These are phyloP conservation scores for Sclerotiophoma versabilis DNA, from an alignment of 2,329 filamentous ascomycete genomes.

Conservation along the genomic window DNA sequence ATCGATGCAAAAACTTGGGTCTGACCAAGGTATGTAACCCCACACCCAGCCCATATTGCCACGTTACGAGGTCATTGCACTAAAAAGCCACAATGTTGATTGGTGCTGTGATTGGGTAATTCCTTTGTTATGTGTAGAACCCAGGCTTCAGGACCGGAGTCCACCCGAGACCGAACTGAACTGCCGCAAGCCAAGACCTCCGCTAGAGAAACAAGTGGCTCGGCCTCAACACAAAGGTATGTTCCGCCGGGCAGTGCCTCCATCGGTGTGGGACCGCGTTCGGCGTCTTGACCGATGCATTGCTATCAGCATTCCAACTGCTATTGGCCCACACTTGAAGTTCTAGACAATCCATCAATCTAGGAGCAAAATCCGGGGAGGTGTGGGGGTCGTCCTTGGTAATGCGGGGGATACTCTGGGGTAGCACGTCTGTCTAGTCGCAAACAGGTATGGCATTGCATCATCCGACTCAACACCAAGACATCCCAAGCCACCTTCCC, in stretches of 20 bases:
- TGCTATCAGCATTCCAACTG: background rate
- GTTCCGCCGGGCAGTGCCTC: background rate
- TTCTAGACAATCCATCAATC: background rate
- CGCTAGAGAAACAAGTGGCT: slow-evolving; percentile 12
- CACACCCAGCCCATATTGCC: background rate
- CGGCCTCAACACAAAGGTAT: slow-evolving; percentile 6
- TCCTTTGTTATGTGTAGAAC: background rate
- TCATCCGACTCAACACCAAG: slow-evolving; percentile 8
- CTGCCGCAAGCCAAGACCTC: slow-evolving; percentile 10
- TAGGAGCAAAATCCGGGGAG: slow-evolving; percentile 7
- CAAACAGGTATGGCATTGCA: background rate
- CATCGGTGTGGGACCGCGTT: slow-evolving; percentile 1
- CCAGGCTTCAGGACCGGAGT: slow-evolving; percentile 1
- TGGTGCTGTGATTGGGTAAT: background rate
- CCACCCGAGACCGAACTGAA: background rate
- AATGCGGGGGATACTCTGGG: slow-evolving; percentile 15
- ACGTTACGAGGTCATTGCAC: background rate
- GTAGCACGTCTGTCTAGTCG: slow-evolving; percentile 9
- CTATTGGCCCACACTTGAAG: background rate
- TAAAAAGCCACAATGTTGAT: background rate
- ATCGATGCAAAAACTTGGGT: background rate
- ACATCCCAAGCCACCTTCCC: slow-evolving; percentile 4
- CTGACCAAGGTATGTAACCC: background rate
- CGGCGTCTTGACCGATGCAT: slow-evolving; percentile 3
- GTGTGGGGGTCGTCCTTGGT: slow-evolving; percentile 11